These are phyloP conservation scores for Cladosporium sp. DNA, from an alignment of 2,329 filamentous ascomycete genomes.

Conservation along the genomic window DNA sequence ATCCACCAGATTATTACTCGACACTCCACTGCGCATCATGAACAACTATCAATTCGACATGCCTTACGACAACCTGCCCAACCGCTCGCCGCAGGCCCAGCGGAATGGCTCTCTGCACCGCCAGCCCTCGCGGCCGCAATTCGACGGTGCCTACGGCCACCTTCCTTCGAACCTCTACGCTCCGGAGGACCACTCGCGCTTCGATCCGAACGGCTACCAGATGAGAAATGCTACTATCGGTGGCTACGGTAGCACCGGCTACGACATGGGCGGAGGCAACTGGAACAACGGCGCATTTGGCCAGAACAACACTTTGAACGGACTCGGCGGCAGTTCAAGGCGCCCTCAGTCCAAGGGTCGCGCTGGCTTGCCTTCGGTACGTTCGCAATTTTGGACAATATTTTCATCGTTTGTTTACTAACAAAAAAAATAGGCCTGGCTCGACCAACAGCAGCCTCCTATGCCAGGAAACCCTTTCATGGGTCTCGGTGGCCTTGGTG, in stretches of 20 bases:
- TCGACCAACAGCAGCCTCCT: constrained; percentile 55
- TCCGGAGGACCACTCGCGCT: constrained; percentile 62
- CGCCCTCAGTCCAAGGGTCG: constrained; percentile 58
- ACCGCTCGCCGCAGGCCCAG: constrained; percentile 71
- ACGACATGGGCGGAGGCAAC: constrained; percentile 71
- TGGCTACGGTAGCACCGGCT: constrained; percentile 63
- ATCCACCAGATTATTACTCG: neutral
- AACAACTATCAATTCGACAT: constrained; percentile 53
- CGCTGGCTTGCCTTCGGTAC: constrained; percentile 70
- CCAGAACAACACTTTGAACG: constrained; percentile 59
- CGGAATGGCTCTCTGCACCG: constrained; percentile 66
- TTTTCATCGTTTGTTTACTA: constrained; percentile 19
- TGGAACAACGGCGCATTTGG: constrained; percentile 79
- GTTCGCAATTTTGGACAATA: constrained; percentile 38
- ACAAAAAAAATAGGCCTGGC: constrained; percentile 56
- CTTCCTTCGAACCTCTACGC: constrained; percentile 69
- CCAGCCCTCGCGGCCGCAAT: constrained; percentile 69
- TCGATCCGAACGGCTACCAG: constrained; percentile 56
- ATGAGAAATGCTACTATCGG: constrained; percentile 59
- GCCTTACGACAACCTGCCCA: constrained; percentile 71
- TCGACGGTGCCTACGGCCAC: constrained; percentile 67
- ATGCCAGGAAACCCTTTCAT: constrained; percentile 46
- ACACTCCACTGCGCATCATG: constrained; percentile 25
- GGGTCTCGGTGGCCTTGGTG: constrained; percentile 38
- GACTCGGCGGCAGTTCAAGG: constrained; percentile 31